A percentile compares a stretch with the other conserved stretches of the same genome.
Evolutionary conservation across 306 rosid genomes (phyloP).

Genomic region (Calophaca sinica): DNA sequence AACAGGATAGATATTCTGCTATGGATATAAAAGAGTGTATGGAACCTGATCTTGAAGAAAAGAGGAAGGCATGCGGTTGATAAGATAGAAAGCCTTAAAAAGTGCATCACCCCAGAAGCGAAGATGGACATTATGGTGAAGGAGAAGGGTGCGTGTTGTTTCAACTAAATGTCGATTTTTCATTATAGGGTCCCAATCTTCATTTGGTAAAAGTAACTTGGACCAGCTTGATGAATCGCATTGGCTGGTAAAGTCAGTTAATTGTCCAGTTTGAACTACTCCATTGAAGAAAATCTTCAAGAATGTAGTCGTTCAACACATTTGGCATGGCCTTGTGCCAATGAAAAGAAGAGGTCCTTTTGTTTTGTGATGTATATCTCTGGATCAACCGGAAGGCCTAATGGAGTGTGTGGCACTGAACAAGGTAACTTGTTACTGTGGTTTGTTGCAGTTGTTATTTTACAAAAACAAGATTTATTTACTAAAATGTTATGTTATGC

Average conservation of each 20-base stretch:
- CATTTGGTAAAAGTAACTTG: constrained; percentile 53
- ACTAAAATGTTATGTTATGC: constrained; percentile 1
- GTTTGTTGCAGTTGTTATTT: constrained; percentile 11
- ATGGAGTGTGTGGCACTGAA: constrained; percentile 92
- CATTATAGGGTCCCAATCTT: constrained; percentile 58
- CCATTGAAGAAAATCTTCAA: constrained; percentile 56
- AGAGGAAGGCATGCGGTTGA: too few relatives aligned
- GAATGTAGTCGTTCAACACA: constrained; percentile 37
- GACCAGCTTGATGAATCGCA: constrained; percentile 53
- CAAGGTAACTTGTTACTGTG: constrained; percentile 55
- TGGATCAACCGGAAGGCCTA: constrained; percentile 91
- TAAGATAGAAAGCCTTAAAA: too few relatives aligned
- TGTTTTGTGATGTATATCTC: constrained; percentile 91
- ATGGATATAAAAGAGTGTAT: too few relatives aligned
- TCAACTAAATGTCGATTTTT: constrained; percentile 64
- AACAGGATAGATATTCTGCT: too few relatives aligned
- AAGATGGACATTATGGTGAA: too few relatives aligned
- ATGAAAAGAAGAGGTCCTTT: constrained; percentile 62
- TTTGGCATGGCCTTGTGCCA: constrained; percentile 65
- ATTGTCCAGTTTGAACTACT: constrained; percentile 60
- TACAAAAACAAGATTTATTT: constrained; percentile 7
- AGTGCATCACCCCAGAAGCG: too few relatives aligned
- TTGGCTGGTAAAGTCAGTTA: constrained; percentile 56
- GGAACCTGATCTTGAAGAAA: too few relatives aligned
- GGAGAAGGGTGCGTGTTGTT: too few relatives aligned